Percentiles rank a stretch among this genome's conserved stretches.
Evolutionary conservation across 305 asterid genomes (phyloP).

Genomic region (Fraxinus paxiana): DNA sequence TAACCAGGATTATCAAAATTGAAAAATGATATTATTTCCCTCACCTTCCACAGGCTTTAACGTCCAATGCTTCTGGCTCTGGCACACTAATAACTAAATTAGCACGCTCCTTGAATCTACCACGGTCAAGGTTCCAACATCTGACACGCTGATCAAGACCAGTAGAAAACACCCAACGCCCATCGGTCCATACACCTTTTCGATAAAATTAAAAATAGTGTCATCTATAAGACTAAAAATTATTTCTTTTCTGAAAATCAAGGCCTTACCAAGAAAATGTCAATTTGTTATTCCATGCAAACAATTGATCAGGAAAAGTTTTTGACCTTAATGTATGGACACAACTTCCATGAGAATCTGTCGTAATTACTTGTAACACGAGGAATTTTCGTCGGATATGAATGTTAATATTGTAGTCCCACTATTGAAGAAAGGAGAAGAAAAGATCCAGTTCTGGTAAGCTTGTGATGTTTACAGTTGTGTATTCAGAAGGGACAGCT

Average conservation of each 20-base stretch:
- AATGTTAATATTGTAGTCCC: not conserved
- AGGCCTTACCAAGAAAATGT: not conserved
- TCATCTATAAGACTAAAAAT: not conserved
- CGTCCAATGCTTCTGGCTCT: constrained; percentile 92
- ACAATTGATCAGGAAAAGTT: not conserved
- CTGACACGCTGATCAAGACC: constrained; percentile 92
- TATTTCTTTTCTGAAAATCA: not conserved
- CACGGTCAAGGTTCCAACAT: constrained; percentile 61
- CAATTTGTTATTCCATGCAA: not conserved
- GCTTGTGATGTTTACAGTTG: not conserved
- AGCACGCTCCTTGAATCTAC: constrained; percentile 48
- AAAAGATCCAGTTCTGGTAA: not conserved
- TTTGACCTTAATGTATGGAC: not conserved
- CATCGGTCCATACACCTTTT: constrained; percentile 86
- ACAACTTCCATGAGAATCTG: not conserved
- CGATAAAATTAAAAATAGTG: not conserved
- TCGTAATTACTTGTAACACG: not conserved
- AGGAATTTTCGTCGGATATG: not conserved
- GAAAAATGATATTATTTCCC: constrained; percentile 3
- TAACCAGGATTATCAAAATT: not conserved
- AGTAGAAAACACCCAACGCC: constrained; percentile 73
- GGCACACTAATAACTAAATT: constrained; percentile 77
- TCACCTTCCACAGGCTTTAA: constrained; percentile 56
- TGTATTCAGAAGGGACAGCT: not conserved
- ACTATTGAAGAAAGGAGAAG: not conserved